Evolutionary conservation across 164 flowering plant genomes (phyloP), one percentile per base, ranked within the genome.

Genomic region (Magnolia officinalis): DNA sequence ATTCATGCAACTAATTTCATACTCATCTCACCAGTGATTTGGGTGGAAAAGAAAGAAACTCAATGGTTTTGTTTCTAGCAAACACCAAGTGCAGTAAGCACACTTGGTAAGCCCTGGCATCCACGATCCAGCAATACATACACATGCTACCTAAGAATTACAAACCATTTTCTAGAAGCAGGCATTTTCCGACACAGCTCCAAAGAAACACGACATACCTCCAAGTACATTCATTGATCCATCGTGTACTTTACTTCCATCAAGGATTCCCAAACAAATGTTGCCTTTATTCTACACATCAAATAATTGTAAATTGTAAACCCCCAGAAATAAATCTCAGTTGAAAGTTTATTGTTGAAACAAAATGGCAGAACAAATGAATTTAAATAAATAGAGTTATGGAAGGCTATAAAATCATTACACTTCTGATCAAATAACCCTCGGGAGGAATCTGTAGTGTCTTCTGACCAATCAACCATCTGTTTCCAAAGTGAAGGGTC

Each of bases 251-350:
- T 84, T 55, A 79, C 90, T 89, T 73, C 95, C 97, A 79, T 92
- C 92, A 72, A 92, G 91, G 65, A 90, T 85, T 20, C 95, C 97
- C 84, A 92, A 85, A 80, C 97, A 92, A 21, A 90, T 87, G 76
- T 90, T 90, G 67, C 97, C 95, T 76, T 88, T 84, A 19, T 77
- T 80, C 97, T 90, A 89, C 84, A 82, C 19, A 24, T 76, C 61
- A 10, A 55, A 16, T 10, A 55, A 14, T 18, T 20, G 20, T 2
- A 59, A 61, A 63, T 29, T 68, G 68, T 7, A 65, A 16, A 18
- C 29, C 26, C 50, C 26, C n/a, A 18, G 18, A 6, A 29, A 29
- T 8, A 67, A 18, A 29, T 65, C 68, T 29, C 2, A 13, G 11
- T 65, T 31, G 19, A 31, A 67, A 31, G 71, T 13, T 67, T 67